Percentiles rank a stretch among this genome's conserved stretches.
Conservation (phyloP, 1,139 yeast genomes). For the Suhomyces guaymorum region DNA sequence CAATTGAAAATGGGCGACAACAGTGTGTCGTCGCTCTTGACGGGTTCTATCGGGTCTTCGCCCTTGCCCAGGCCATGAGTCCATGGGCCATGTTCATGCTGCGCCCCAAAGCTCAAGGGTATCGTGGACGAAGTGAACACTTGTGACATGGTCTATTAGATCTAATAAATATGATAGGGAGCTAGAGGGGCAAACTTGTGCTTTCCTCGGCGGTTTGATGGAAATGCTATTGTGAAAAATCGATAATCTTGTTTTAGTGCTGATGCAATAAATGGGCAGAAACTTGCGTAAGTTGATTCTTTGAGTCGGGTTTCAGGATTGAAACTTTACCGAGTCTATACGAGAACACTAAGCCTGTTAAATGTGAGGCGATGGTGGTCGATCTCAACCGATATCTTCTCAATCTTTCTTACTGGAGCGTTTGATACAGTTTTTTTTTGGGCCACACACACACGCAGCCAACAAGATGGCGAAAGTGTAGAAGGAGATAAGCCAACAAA, state of each 20-base stretch:
- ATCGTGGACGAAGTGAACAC: conserved; percentile 44
- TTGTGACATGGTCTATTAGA: conserved; percentile 28
- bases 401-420: conserved; percentile 9
- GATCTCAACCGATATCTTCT: background rate
- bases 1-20: conserved; percentile 58
- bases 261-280: too few relatives aligned
- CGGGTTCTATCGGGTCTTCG: conserved; percentile 3
- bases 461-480: too few relatives aligned
- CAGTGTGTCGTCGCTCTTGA: conserved; percentile 10
- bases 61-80: conserved; percentile 18
- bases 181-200: too few relatives aligned
- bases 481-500: too few relatives aligned
- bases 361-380: background rate
- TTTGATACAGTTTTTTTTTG: conserved; percentile 4
- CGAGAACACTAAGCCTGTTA: too few relatives aligned
- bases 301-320: too few relatives aligned
- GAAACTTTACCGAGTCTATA: too few relatives aligned
- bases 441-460: conserved; percentile 7
- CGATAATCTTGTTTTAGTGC: too few relatives aligned
- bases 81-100: conserved; percentile 11
- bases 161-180: background rate
- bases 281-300: too few relatives aligned
- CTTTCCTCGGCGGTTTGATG: too few relatives aligned
- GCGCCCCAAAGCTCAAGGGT: conserved; percentile 40
- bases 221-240: too few relatives aligned